These are phyloP conservation scores for Curvularia sp. DNA, from an alignment of 2,329 filamentous ascomycete genomes.

Conservation along the genomic window DNA sequence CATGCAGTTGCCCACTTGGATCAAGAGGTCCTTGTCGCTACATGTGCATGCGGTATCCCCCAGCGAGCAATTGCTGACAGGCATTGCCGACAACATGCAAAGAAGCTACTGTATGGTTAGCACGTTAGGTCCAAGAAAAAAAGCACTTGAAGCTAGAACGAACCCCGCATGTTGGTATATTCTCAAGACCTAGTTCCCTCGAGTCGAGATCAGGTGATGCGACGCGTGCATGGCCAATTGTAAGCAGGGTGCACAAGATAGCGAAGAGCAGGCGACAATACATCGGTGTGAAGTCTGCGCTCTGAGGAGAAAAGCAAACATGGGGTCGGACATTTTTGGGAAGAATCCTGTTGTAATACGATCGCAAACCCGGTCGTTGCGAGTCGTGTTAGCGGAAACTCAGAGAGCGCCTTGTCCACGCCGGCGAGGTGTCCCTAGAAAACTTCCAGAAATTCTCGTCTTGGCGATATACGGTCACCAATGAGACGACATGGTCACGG, in stretches of 20 bases:
- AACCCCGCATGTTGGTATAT: slow-evolving; percentile 33
- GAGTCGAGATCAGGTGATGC: background rate
- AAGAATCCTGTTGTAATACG: background rate
- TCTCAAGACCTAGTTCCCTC: slow-evolving; percentile 19
- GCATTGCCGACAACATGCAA: slow-evolving; percentile 25
- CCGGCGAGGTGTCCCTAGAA: background rate
- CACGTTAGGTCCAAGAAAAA: background rate
- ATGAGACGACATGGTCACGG: background rate
- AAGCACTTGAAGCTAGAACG: background rate
- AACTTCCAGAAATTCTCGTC: background rate
- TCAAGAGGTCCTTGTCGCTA: slow-evolving; percentile 13
- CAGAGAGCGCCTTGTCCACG: background rate
- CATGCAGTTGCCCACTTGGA: slow-evolving; percentile 22
- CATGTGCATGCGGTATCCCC: slow-evolving; percentile 29
- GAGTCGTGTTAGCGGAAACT: slow-evolving; percentile 2
- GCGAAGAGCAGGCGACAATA: background rate
- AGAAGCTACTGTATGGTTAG: slow-evolving; percentile 18
- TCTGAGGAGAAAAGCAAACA: background rate
- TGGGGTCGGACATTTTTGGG: background rate
- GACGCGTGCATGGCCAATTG: slow-evolving; percentile 1
- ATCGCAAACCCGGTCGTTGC: background rate
- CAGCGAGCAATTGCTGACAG: slow-evolving; percentile 24
- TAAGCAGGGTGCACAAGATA: slow-evolving; percentile 8
- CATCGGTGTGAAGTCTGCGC: slow-evolving; percentile 7
- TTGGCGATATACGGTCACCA: background rate